Base-by-base conservation (phyloP, 1,284 basidiomycete species). In the Naganishia cerealis region DNA sequence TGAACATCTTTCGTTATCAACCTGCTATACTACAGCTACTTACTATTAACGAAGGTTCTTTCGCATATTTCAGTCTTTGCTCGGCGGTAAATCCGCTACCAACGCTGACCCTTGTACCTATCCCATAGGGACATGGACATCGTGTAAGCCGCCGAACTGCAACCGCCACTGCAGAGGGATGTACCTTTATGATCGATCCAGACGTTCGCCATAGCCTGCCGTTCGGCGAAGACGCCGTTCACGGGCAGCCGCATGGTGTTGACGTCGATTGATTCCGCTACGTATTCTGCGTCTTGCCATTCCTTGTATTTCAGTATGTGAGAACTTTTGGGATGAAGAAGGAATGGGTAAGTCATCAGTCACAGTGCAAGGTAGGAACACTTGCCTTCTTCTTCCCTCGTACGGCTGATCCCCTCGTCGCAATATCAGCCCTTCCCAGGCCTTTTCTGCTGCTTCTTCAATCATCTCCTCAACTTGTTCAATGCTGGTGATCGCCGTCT, bases 341-440 rank as follows among this genome's bases (percentile, higher is more conserved):
- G 21, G 2, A 33, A 29, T 21, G 38, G 26, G 12, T n/a, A 15
- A 43, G 42, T n/a, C 12, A 18, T 48, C 8, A 12, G 15, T 29
- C 21, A 33, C 26, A 39, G 29, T 29, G 24, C 18, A 36, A 38
- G 15, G 15, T 15, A 38, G 12, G 21, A 21, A 2, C 16, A 73
- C 77, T 59, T 55, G 77, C 79, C 72, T 75, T 46, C 79, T 65
- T 57, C 70, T 73, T 21, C 78, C 78, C 50, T 74, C 74, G 58
- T 81, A 81, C 15, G 70, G 69, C 26, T 50, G 69, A 50, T 81
- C 76, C 9, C 61, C 50, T n/a, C 74, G 73, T 5, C 79, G 73
- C 24, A 80, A 50, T 0, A 81, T 72, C 36, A 81, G 68, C 0
- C 79, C 79, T 62, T 81, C 79, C 79, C 79, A 81, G 0, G 77